These are phyloP conservation scores for Kokia cookei DNA, from an alignment of 441 rosid species.

Conservation along the genomic window DNA sequence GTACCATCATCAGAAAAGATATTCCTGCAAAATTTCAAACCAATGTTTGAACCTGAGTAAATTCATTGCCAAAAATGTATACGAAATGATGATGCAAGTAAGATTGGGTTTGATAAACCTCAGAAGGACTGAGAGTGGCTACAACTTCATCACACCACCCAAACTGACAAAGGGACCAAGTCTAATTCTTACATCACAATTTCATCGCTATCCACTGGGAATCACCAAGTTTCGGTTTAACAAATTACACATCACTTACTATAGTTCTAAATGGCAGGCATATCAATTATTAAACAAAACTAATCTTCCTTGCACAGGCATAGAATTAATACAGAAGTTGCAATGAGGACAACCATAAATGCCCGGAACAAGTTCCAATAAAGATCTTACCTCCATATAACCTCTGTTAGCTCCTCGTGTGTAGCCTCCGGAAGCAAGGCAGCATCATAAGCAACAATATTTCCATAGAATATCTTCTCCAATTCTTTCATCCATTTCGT, in stretches of 20 bases:
- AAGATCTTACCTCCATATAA: conserved; percentile 67
- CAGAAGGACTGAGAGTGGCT: no score
- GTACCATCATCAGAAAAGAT: conserved; percentile 83
- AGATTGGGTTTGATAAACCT: not conserved
- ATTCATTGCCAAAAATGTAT: not conserved
- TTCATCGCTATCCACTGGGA: not conserved
- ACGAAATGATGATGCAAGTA: not conserved
- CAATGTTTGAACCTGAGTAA: conserved; percentile 8
- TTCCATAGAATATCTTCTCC: conserved; percentile 94
- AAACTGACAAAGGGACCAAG: not conserved
- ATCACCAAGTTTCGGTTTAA: not conserved
- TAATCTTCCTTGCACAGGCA: not conserved
- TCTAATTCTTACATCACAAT: not conserved
- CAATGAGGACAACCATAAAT: not conserved
- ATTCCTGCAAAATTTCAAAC: conserved; percentile 55
- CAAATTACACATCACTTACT: not conserved
- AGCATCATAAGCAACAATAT: conserved; percentile 79
- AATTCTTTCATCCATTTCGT: conserved; percentile 93
- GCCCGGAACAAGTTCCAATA: not conserved
- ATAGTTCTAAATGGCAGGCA: not conserved
- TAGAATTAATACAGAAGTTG: not conserved
- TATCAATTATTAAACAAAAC: not conserved
- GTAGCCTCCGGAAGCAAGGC: conserved; percentile 87
- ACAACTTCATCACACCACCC: not conserved
- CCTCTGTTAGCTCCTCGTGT: conserved; percentile 56